These are phyloP conservation scores for Xerocomus brunneocitrinus DNA, from an alignment of 768 basidiomycete genomes.

Conservation along the genomic window DNA sequence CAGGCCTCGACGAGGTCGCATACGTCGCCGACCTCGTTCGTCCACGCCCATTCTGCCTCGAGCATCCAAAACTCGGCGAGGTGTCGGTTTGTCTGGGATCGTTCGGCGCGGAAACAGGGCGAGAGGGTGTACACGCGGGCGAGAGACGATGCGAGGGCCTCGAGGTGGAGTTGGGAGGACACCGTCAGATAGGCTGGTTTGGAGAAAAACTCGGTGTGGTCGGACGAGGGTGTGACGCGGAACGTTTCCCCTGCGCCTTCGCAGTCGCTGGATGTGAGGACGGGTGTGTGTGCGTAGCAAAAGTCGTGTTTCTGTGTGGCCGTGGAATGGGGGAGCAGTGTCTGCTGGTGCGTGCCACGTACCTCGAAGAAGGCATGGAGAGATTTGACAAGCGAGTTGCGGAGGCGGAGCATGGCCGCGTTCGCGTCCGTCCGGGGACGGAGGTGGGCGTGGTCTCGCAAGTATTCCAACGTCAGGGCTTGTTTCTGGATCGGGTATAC, in stretches of 20 bases:
- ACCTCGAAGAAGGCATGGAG: slow-evolving; percentile 75
- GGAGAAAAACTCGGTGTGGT: slow-evolving; percentile 60
- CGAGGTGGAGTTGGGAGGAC: slow-evolving; percentile 93
- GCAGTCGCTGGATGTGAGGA: slow-evolving; percentile 88
- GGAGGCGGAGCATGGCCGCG: slow-evolving; percentile 71
- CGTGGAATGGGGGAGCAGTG: neutral
- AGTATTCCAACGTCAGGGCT: slow-evolving; percentile 66
- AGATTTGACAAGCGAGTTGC: slow-evolving; percentile 51
- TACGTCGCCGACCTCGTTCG: slow-evolving; percentile 42
- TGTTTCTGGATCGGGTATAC: slow-evolving; percentile 92
- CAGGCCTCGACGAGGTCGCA: slow-evolving; percentile 54
- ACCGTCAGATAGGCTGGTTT: slow-evolving; percentile 84
- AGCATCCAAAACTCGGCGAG: slow-evolving; percentile 99
- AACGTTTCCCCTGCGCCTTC: slow-evolving; percentile 97
- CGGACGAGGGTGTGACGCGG: slow-evolving; percentile 45
- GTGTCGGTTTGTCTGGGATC: slow-evolving; percentile 83
- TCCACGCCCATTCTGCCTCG: slow-evolving; percentile 87
- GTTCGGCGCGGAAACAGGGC: slow-evolving; percentile 93
- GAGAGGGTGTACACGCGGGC: slow-evolving; percentile 88
- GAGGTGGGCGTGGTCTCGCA: slow-evolving; percentile 86
- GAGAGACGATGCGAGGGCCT: slow-evolving; percentile 73
- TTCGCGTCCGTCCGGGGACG: slow-evolving; percentile 72
- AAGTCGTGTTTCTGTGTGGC: slow-evolving; percentile 67
- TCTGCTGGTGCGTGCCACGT: slow-evolving; percentile 17
- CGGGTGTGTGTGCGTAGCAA: slow-evolving; percentile 73